These are phyloP conservation scores for Prunus armeniaca DNA, from an alignment of 306 rosid species.

Conservation along the genomic window DNA sequence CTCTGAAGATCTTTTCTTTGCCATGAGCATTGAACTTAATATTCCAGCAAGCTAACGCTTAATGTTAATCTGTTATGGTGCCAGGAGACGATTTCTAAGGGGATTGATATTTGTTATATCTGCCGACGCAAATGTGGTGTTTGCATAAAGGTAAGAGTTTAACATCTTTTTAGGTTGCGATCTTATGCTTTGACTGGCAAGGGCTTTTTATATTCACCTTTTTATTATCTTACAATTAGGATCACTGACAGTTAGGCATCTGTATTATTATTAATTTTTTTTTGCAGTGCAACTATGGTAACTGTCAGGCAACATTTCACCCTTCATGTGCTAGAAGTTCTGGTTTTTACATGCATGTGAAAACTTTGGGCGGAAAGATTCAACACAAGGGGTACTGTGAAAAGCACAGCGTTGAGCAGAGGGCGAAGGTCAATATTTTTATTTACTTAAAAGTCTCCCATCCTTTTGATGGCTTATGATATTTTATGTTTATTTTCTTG, in stretches of 20 bases:
- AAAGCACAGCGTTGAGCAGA: conserved; percentile 86
- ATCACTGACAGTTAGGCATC: conserved; percentile 13
- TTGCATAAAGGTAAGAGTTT: conserved; percentile 69
- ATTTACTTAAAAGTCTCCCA: neutral
- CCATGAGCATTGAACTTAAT: neutral
- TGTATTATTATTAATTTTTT: conserved; percentile 2
- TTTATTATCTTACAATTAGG: conserved; percentile 1
- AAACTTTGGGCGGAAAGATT: conserved; percentile 63
- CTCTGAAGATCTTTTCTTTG: neutral
- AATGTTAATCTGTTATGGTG: neutral
- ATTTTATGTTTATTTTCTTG: conserved; percentile 5
- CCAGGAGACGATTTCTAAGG: conserved; percentile 67
- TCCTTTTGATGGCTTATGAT: conserved; percentile 11
- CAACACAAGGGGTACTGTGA: conserved; percentile 98
- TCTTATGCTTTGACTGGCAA: conserved; percentile 3
- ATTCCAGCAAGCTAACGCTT: neutral
- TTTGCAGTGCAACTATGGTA: conserved; percentile 91
- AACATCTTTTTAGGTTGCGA: neutral
- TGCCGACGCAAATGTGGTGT: conserved; percentile 77
- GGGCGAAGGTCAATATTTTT: conserved; percentile 63
- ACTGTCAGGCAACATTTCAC: conserved; percentile 83
- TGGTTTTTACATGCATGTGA: conserved; percentile 70
- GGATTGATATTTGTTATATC: conserved; percentile 58
- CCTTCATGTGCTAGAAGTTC: conserved; percentile 90
- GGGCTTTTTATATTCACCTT: neutral